Evolutionary conservation across 805 yeast genomes (phyloP).

Genomic region (Hanseniaspora mollemarum): DNA sequence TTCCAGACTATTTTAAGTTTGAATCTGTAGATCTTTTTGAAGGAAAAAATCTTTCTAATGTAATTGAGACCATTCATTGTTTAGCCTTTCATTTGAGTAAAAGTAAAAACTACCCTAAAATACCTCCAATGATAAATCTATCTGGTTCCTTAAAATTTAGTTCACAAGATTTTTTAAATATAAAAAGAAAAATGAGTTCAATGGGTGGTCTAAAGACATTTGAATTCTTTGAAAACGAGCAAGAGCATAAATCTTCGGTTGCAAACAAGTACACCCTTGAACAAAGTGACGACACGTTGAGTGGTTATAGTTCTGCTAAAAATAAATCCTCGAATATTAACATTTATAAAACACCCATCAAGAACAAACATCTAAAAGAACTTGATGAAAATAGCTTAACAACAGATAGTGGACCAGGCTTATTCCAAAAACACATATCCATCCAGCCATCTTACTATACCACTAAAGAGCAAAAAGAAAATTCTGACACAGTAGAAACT

Average conservation of each 20-base stretch:
- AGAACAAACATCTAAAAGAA: not conserved
- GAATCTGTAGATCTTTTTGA: slow-evolving; percentile 90
- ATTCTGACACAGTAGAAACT: not conserved
- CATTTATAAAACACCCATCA: not conserved
- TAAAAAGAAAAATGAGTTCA: slow-evolving; percentile 39
- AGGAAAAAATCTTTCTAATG: slow-evolving; percentile 83
- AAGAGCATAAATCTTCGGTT: slow-evolving; percentile 25
- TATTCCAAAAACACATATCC: no score
- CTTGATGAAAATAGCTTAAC: no score
- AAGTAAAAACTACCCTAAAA: slow-evolving; percentile 33
- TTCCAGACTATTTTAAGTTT: slow-evolving; percentile 81
- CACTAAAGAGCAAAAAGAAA: no score
- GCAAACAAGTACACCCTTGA: slow-evolving; percentile 18
- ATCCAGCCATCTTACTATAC: no score
- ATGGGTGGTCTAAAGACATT: slow-evolving; percentile 72
- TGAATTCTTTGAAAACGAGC: slow-evolving; percentile 39
- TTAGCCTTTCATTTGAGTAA: slow-evolving; percentile 59
- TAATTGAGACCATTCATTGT: slow-evolving; percentile 86
- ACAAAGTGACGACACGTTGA: slow-evolving; percentile 18
- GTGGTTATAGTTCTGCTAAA: not conserved
- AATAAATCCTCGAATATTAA: not conserved
- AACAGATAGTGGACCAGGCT: no score
- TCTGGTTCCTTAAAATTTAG: slow-evolving; percentile 50
- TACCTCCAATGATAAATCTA: slow-evolving; percentile 51
- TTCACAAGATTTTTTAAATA: slow-evolving; percentile 54